Evolutionary conservation across 1,284 basidiomycete genomes (phyloP), one percentile per base, ranked within the genome.

Genomic region (Lentinus polychrous): DNA sequence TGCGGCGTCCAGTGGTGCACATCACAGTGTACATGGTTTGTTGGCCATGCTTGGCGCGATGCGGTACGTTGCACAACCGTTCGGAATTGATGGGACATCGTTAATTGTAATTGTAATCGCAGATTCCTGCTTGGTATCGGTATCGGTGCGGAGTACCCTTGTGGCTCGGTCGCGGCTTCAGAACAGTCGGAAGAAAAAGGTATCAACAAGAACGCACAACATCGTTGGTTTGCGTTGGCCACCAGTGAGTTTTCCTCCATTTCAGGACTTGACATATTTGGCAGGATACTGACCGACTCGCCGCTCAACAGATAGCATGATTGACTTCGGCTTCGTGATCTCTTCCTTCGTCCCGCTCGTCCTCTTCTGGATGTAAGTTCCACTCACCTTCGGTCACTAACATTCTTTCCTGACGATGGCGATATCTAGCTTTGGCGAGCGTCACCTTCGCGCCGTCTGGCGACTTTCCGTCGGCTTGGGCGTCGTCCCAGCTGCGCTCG

Each of bases 381-480:
- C 50, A 5, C 14, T 7, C n/a, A 8, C n/a, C 33, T n/a, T 34
- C n/a, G 33, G 10, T 34, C 10, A 45, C 36, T 23, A 14, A 44
- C 10, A 6, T 27, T 32, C 10, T 33, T 53, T 12, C 42, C 23
- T 15, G 17, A 10, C 44, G 34, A 4, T 42, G 17, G 5, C 24
- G 22, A 23, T 33, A n/a, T 22, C n/a, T 38, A 86, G 83, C 53
- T 93, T 87, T 54, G 87, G 91, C 33, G 66, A 81, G 49, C 64
- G 88, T 54, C 91, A 94, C 60, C 78, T 94, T 24, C 79, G 87
- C 20, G 85, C 83, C 3, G 86, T 91, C 3, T 95, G 91, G 94
- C 85, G 94, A 47, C 64, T 93, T 34, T 88, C 91, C 3, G 78
- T 97, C 24, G 92, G 91, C n/a, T 74, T 97, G 10, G 94, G 94